Evolutionary conservation across 345 rosid species (phyloP), one percentile per base, ranked within the genome.

Genomic region (Leavenworthia alabamica): DNA sequence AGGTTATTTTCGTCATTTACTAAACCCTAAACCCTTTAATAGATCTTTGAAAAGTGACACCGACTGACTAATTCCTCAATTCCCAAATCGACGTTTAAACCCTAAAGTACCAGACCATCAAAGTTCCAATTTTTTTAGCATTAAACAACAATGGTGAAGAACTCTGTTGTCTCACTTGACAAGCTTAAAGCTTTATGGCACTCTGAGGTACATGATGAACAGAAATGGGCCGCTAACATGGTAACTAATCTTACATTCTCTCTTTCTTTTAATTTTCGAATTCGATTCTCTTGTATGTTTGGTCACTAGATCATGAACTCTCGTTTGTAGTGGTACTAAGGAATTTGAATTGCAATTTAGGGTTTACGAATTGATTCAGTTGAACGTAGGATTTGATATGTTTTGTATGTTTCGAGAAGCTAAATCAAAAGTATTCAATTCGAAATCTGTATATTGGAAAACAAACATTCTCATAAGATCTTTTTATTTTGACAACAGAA

Each of bases 141-240:
- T n/a, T n/a, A n/a, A n/a, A 35, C 65, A 59, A 56, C 76, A 51
- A 89, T 86, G 95, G 95, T 75, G 56, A 77, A 69, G 29, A 28
- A 66, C 41, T 5, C 41, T 27, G 26, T 28, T 39, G 35, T 80
- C 15, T 84, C 90, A 15, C 32, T 83, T 10, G 85, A 85, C 0
- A 77, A 77, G 62, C 55, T 84, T 3, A 85, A 83, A 76, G 75
- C 82, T 29, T 41, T 81, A 39, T 86, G 76, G 83, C 75, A 72
- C 36, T 84, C 88, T 58, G 85, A 89, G 73, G 68, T 83, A 32
- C 72, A 84, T 54, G 88, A 86, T 26, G 97, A 86, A 39, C 86
- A 82, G 68, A 83, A 81, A 28, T 84, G 90, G 95, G 90, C 81
- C 4, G 66, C 26, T 68, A 89, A 89, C 79, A 37, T 70, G 90